A percentile compares a stretch with the other conserved stretches of the same genome.
Conservation (phyloP, 805 yeast genomes). For the Candida quercuum region DNA sequence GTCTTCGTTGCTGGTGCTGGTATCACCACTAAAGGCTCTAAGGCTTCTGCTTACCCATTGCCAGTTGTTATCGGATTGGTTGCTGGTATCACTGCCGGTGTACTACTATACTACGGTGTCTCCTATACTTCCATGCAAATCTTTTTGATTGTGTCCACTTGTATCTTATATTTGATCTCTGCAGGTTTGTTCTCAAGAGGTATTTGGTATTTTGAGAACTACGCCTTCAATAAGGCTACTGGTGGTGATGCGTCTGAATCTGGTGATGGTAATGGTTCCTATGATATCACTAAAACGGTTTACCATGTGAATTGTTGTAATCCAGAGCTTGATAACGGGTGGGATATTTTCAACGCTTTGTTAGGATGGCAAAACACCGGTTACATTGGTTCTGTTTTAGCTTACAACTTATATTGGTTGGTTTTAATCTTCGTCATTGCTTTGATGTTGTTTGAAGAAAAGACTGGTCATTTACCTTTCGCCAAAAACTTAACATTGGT, state of each 20-base stretch:
- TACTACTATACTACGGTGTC: conserved; percentile 73
- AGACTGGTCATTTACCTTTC: conserved; percentile 74
- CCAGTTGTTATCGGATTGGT: conserved; percentile 84
- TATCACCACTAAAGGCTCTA: conserved; percentile 43
- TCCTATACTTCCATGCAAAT: conserved; percentile 77
- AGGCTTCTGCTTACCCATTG: conserved; percentile 77
- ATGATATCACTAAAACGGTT: conserved; percentile 70
- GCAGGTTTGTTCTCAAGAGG: conserved; percentile 94
- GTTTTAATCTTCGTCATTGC: conserved; percentile 46
- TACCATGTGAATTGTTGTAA: conserved; percentile 99
- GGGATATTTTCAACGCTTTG: conserved; percentile 94
- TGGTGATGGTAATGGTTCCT: conserved; percentile 95
- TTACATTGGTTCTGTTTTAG: conserved; percentile 83
- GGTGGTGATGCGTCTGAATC: conserved; percentile 95
- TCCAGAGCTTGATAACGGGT: conserved; percentile 86
- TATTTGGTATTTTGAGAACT: conserved; percentile 80
- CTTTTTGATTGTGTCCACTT: conserved; percentile 82
- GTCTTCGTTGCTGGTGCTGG: conserved; percentile 97
- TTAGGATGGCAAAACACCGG: conserved; percentile 98
- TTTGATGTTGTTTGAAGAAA: conserved; percentile 80
- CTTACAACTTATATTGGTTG: conserved; percentile 89
- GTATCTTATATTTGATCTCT: conserved; percentile 81
- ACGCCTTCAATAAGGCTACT: conserved; percentile 55
- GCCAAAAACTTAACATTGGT: conserved; percentile 40
- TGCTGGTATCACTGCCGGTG: conserved; percentile 74